Evolutionary conservation across 2,329 filamentous ascomycete species (phyloP).

Genomic region (Paracoccidioides brasiliensis): DNA sequence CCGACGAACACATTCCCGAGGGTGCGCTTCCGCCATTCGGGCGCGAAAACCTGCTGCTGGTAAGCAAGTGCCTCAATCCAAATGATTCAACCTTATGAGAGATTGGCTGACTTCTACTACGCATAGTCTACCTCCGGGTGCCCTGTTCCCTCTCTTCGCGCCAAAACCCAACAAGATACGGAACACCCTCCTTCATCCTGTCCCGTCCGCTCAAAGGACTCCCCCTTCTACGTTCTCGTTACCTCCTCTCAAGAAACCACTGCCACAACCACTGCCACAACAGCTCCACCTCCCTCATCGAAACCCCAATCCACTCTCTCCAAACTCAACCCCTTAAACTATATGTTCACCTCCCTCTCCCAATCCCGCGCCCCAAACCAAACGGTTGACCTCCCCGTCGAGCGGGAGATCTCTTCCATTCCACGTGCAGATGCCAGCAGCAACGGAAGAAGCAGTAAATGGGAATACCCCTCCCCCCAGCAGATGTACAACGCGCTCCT

Average conservation of each 20-base stretch:
- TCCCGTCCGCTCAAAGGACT: slow-evolving; percentile 38
- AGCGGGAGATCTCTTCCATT: slow-evolving; percentile 76
- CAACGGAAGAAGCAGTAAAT: slow-evolving; percentile 52
- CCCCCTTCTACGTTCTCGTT: slow-evolving; percentile 32
- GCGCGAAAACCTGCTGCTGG: neutral
- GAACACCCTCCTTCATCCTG: slow-evolving; percentile 22
- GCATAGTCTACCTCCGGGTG: slow-evolving; percentile 53
- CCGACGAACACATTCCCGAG: slow-evolving; percentile 10
- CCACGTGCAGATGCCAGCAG: slow-evolving; percentile 55
- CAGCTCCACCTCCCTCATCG: slow-evolving; percentile 21
- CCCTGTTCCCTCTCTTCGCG: slow-evolving; percentile 47
- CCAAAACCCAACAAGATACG: slow-evolving; percentile 5
- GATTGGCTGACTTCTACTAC: slow-evolving; percentile 1
- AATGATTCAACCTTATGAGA: slow-evolving; percentile 8
- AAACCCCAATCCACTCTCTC: slow-evolving; percentile 41
- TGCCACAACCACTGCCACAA: slow-evolving; percentile 13
- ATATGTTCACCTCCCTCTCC: slow-evolving; percentile 82
- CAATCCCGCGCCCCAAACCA: slow-evolving; percentile 67
- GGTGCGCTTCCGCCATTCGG: slow-evolving; percentile 32
- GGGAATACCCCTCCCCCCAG: slow-evolving; percentile 97
- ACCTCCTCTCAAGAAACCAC: slow-evolving; percentile 18
- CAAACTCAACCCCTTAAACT: slow-evolving; percentile 73
- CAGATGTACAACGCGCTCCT: slow-evolving; percentile 99
- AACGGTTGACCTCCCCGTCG: slow-evolving; percentile 58
- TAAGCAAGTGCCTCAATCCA: neutral